Base-by-base conservation (phyloP, 23 red algal species). In the Gracilariopsis chorda region DNA sequence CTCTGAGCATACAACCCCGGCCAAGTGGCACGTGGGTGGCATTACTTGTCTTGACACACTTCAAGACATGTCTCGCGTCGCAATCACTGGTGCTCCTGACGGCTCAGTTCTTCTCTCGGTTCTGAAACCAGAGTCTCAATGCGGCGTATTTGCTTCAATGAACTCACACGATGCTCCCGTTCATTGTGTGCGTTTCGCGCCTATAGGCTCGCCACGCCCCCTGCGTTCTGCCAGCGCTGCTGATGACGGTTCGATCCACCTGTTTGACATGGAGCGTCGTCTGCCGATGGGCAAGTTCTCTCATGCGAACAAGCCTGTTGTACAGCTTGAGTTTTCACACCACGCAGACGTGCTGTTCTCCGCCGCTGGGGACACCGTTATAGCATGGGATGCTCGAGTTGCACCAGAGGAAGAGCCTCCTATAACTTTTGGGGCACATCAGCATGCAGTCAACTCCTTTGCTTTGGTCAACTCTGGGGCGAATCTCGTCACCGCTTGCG, bases 241-340 rank as follows among this genome's bases (percentile, higher is more conserved):
- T 40, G 48, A 29, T 7, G 52, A 77, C 30, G 86, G 86, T 16
- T 39, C 48, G 23, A 53, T 90, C 10, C 68, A 78, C 29, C 86
- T 90, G 25, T 90, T 90, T 67, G 86, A 90, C 47, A 90, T 90
- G 86, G 86, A 90, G 25, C 86, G 86, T 34, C 70, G 86, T 17
- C 70, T 90, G 23, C 86, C 86, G 20, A 90, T 90, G 86, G 86
- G 72, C 9, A 60, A 90, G 52, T 90, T 90, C 52, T 46, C 67
- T 3, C 86, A 90, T 32, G 60, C 44, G 23, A 69, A 36, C 7
- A 40, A 53, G 3, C 3, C 76, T 9, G 86, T 90, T 7, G 56
- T 60, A 25, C 68, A 90, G 70, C 29, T 90, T 11, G 56, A 77
- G 16, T 90, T 90, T 49, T 77, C 86, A 24, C 40, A 77, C 21